Conservation (phyloP, 2,329 filamentous ascomycete species). For the Colletotrichum musae region DNA sequence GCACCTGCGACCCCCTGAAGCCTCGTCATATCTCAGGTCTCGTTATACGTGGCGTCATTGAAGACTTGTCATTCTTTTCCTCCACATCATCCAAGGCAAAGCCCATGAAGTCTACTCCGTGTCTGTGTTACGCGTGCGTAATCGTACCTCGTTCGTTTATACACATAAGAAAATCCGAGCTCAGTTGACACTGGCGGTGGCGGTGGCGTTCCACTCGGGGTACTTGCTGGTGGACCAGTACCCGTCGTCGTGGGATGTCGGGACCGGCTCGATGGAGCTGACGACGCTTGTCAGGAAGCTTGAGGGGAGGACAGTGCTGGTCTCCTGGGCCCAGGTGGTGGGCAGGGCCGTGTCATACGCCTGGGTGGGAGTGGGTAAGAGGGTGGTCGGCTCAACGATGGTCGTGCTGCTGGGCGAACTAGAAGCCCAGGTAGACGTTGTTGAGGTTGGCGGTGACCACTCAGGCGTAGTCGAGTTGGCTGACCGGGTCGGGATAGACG, state of each 20-base stretch:
- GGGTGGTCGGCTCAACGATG: background rate
- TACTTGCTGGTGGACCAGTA: slow-evolving; percentile 61
- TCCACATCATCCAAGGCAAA: background rate
- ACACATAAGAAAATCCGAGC: background rate
- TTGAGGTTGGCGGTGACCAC: slow-evolving; percentile 10
- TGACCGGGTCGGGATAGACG: slow-evolving; percentile 10
- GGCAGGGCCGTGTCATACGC: slow-evolving; percentile 40
- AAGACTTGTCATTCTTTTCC: background rate
- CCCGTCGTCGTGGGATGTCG: slow-evolving; percentile 56
- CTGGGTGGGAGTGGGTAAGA: slow-evolving; percentile 12
- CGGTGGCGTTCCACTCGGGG: slow-evolving; percentile 59
- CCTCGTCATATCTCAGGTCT: slow-evolving; percentile 35
- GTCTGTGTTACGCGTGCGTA: background rate
- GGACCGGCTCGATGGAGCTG: slow-evolving; percentile 40
- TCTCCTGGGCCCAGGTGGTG: slow-evolving; percentile 38
- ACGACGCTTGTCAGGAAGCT: slow-evolving; percentile 42
- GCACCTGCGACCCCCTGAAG: slow-evolving; percentile 5
- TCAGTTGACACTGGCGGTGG: slow-evolving; percentile 40
- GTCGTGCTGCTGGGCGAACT: slow-evolving; percentile 3
- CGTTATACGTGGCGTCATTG: slow-evolving; percentile 15
- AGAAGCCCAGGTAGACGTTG: slow-evolving; percentile 4
- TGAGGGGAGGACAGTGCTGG: slow-evolving; percentile 32
- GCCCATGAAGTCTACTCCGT: background rate
- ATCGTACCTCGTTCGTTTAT: background rate
- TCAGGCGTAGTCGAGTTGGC: slow-evolving; percentile 13